A percentile compares a stretch with the other conserved stretches of the same genome.
Evolutionary conservation across 306 rosid genomes (phyloP).

Genomic region (Malus asiatica): DNA sequence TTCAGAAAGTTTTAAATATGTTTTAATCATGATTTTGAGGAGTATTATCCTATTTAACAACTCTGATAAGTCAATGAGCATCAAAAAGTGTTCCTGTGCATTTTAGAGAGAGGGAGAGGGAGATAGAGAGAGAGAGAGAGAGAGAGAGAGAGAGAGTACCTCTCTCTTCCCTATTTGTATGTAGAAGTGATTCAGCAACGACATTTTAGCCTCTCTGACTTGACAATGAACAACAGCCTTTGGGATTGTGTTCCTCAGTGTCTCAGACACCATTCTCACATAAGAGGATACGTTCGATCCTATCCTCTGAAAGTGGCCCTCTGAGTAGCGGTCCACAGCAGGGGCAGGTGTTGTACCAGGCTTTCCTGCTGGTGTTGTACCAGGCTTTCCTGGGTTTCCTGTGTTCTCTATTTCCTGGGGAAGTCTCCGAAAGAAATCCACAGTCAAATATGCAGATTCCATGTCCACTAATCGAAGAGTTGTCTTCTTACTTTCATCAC

Average conservation of each 20-base stretch:
- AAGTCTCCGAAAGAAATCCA: conserved; percentile 88
- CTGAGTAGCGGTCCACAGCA: conserved; percentile 62
- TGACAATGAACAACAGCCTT: conserved; percentile 97
- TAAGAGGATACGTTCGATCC: conserved; percentile 84
- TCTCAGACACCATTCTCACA: conserved; percentile 82
- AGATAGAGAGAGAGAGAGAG: conserved; percentile 2
- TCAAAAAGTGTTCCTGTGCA: neutral
- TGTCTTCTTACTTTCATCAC: conserved; percentile 78
- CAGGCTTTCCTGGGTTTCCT: conserved; percentile 24
- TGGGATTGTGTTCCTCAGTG: conserved; percentile 74
- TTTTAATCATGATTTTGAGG: no score
- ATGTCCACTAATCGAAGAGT: conserved; percentile 85
- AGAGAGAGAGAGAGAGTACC: conserved; percentile 42
- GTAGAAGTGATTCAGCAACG: conserved; percentile 73
- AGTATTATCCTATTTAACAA: no score
- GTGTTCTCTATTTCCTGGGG: conserved; percentile 82
- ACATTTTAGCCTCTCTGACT: conserved; percentile 76
- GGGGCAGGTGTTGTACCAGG: neutral
- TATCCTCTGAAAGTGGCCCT: conserved; percentile 79
- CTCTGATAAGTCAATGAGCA: neutral
- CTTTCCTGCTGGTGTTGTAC: neutral
- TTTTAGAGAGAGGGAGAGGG: neutral
- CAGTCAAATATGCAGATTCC: conserved; percentile 95
- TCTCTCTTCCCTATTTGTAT: conserved; percentile 76
- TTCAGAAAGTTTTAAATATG: no score